These are phyloP conservation scores for Glycine latifolia DNA, from an alignment of 306 rosid species.

Conservation along the genomic window DNA sequence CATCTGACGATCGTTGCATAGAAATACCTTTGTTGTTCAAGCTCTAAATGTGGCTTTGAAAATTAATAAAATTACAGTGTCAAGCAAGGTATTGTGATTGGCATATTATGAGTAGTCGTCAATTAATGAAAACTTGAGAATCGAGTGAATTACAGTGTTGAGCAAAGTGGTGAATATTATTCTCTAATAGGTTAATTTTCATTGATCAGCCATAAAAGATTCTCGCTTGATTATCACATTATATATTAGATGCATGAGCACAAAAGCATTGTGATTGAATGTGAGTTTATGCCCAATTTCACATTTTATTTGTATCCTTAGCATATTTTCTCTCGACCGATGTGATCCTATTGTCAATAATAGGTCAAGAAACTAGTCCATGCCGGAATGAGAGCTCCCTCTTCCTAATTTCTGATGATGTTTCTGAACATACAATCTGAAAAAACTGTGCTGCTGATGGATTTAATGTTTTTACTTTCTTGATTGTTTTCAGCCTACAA, in stretches of 20 bases:
- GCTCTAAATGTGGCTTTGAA: not conserved
- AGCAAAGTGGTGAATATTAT: conserved; percentile 11
- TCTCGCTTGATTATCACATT: not conserved
- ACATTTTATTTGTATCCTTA: not conserved
- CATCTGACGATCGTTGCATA: not conserved
- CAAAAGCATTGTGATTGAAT: not conserved
- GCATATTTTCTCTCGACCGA: no score
- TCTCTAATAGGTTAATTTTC: conserved; percentile 3
- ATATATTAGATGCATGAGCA: not conserved
- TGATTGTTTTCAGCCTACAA: not conserved
- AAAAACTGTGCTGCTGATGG: not conserved
- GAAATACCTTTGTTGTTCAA: not conserved
- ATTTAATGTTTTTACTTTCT: not conserved
- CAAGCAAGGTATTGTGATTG: conserved; percentile 1
- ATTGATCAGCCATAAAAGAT: not conserved
- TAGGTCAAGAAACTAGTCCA: not conserved
- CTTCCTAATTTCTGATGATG: not conserved
- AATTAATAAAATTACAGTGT: not conserved
- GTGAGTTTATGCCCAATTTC: not conserved
- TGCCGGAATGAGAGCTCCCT: no score
- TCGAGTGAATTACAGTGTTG: not conserved
- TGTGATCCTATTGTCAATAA: not conserved
- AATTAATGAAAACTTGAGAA: not conserved
- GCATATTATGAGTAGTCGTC: not conserved
- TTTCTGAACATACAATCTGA: no score